phyloP scores from a whole-genome alignment of 176 grass and related monocot genomes.

The Cenchrus americanus region DNA sequence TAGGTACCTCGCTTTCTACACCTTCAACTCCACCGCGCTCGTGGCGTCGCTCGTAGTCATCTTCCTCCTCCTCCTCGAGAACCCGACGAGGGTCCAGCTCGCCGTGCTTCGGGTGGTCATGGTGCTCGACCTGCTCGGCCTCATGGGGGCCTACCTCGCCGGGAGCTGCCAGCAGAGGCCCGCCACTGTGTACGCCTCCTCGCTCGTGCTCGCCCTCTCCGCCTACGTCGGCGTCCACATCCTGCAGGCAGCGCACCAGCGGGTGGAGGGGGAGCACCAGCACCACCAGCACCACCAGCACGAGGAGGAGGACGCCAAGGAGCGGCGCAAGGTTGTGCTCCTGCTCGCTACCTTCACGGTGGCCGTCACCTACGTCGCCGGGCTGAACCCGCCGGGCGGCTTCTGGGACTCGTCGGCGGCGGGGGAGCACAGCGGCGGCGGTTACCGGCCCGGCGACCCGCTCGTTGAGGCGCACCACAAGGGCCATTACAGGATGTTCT shows the following conservation, averaged over 20 bases:
- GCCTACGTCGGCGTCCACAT: constrained; percentile 37
- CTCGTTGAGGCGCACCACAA: background rate
- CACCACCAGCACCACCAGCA: no score
- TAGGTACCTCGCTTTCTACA: constrained; percentile 31
- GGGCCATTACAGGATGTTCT: background rate
- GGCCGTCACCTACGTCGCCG: constrained; percentile 33
- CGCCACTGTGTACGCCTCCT: background rate
- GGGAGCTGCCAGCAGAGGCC: background rate
- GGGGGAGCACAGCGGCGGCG: background rate
- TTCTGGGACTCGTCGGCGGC: constrained; percentile 19
- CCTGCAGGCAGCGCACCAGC: background rate
- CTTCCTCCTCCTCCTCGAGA: constrained; percentile 32
- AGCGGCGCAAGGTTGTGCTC: constrained; percentile 10
- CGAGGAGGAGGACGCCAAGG: background rate
- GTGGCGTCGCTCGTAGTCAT: constrained; percentile 14
- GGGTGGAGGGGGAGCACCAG: no score
- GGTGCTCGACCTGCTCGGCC: background rate
- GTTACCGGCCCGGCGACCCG: background rate
- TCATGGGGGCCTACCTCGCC: constrained; percentile 27
- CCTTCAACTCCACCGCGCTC: constrained; percentile 32
- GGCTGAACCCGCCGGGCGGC: constrained; percentile 38
- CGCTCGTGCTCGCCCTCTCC: constrained; percentile 27
- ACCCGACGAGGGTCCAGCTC: background rate
- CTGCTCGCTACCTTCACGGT: constrained; percentile 36
- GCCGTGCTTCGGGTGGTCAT: background rate